These are phyloP conservation scores for Glycine latifolia DNA, from an alignment of 306 rosid genomes.

Conservation along the genomic window DNA sequence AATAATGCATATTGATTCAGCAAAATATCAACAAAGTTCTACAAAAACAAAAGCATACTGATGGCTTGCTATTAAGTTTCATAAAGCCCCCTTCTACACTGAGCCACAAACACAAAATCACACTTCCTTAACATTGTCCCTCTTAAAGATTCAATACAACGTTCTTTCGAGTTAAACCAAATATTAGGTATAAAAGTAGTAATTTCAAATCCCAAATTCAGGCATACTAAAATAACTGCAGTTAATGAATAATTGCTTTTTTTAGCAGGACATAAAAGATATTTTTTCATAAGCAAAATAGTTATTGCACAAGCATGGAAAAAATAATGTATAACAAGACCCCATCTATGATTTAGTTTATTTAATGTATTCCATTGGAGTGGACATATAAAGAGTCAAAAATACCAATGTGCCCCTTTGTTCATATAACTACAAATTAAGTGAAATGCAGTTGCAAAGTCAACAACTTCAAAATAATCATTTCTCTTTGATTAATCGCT, in stretches of 20 bases:
- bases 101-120: constrained; percentile 7
- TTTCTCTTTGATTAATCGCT: too few relatives aligned
- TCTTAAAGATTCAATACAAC: not conserved
- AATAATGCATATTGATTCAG: constrained; percentile 4
- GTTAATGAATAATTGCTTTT: not conserved
- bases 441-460: too few relatives aligned
- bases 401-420: too few relatives aligned
- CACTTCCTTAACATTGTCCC: constrained; percentile 3
- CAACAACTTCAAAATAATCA: too few relatives aligned
- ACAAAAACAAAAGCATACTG: constrained; percentile 1
- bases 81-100: not conserved
- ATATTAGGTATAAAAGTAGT: not conserved
- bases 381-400: too few relatives aligned
- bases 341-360: too few relatives aligned
- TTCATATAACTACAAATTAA: too few relatives aligned
- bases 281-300: constrained; percentile 7
- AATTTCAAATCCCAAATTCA: constrained; percentile 19
- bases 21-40: constrained; percentile 23
- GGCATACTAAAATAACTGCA: not conserved
- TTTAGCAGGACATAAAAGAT: not conserved
- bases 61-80: constrained; percentile 14
- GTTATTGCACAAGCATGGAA: not conserved
- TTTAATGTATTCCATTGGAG: too few relatives aligned
- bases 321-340: constrained; percentile 15
- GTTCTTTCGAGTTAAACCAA: too few relatives aligned